Conservation (phyloP, 768 basidiomycete species). For the Kwoniella shandongensis region DNA sequence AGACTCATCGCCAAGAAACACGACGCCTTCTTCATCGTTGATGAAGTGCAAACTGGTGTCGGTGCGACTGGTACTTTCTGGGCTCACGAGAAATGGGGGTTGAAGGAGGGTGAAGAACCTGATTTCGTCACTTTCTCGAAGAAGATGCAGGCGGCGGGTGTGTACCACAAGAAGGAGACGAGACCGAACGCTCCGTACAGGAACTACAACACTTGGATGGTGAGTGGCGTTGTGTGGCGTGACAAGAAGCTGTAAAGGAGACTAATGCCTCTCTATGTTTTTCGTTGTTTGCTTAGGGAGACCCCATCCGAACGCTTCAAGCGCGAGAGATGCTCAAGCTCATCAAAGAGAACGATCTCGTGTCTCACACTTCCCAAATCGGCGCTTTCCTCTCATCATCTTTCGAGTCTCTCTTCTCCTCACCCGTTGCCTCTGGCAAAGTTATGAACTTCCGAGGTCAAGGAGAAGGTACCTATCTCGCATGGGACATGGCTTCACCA, state of each 20-base stretch:
- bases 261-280: neutral
- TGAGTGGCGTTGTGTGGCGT: conserved; percentile 7
- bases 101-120: conserved; percentile 42
- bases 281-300: conserved; percentile 40
- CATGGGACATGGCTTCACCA: conserved; percentile 52
- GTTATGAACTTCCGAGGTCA: conserved; percentile 49
- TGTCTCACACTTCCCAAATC: conserved; percentile 50
- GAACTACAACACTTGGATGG: conserved; percentile 53
- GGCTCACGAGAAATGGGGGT: conserved; percentile 57
- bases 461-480: conserved; percentile 54
- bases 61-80: conserved; percentile 57
- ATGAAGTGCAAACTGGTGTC: conserved; percentile 57
- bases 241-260: neutral
- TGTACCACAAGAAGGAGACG: conserved; percentile 54
- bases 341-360: conserved; percentile 53
- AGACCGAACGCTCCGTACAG: conserved; percentile 52
- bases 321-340: conserved; percentile 53
- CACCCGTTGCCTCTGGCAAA: conserved; percentile 20
- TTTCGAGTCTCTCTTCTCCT: conserved; percentile 18
- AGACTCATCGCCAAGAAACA: conserved; percentile 53
- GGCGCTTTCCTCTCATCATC: conserved; percentile 33
- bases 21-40: conserved; percentile 56
- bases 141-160: conserved; percentile 56
- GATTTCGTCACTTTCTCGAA: conserved; percentile 57
- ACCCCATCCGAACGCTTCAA: conserved; percentile 54